phyloP scores from a whole-genome alignment of 2,329 filamentous ascomycete species.

The Grosmannia huntii region DNA sequence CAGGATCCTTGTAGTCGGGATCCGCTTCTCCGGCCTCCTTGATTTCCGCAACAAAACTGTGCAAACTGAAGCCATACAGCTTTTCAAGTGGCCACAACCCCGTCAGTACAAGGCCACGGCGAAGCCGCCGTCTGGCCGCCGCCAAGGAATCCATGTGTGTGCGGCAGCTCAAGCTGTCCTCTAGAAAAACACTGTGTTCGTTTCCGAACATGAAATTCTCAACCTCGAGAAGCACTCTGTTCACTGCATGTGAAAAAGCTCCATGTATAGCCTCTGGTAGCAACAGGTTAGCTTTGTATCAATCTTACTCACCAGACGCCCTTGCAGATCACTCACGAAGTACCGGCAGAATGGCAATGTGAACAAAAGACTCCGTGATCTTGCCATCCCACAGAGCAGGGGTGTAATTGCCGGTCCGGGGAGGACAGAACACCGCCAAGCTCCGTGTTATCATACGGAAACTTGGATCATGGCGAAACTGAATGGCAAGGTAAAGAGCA shows the following conservation, averaged over 20 bases:
- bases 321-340: neutral
- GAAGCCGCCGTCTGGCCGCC: neutral
- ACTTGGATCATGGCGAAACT: neutral
- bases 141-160: neutral
- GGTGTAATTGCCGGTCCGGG: too few relatives aligned
- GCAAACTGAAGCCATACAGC: neutral
- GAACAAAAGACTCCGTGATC: neutral
- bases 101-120: neutral
- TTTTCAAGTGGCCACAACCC: neutral
- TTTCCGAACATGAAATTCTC: neutral
- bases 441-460: neutral
- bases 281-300: neutral
- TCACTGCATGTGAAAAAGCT: neutral
- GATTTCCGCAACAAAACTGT: neutral
- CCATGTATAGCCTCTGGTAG: neutral
- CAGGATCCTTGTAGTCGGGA: neutral
- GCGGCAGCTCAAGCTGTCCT: neutral
- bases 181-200: neutral
- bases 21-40: neutral
- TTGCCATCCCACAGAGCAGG: neutral
- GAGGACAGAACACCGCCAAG: neutral
- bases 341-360: neutral
- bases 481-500: neutral
- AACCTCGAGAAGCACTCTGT: neutral
- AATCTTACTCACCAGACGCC: neutral